These are phyloP conservation scores for Malassezia restricta DNA, from an alignment of 1,284 basidiomycete species.

Conservation along the genomic window DNA sequence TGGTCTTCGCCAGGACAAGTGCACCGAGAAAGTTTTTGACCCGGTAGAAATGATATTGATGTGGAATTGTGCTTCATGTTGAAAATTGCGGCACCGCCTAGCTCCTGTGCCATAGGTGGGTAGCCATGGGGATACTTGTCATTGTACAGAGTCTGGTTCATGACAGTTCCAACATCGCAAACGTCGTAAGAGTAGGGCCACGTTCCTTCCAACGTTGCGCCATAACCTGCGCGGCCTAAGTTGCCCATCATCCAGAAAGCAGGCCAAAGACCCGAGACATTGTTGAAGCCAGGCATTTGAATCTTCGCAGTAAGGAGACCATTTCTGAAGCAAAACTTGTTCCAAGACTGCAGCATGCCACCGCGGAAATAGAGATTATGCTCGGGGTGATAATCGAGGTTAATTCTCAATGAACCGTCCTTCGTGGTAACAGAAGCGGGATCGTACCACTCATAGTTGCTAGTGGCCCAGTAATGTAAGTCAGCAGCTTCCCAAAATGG, in stretches of 20 bases:
- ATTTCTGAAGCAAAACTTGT: slow-evolving; percentile 87
- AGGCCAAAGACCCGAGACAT: slow-evolving; percentile 56
- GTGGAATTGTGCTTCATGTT: slow-evolving; percentile 23
- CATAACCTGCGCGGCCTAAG: slow-evolving; percentile 40
- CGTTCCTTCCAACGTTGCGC: slow-evolving; percentile 53
- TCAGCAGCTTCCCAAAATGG: slow-evolving; percentile 62
- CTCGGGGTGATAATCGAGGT: slow-evolving; percentile 39
- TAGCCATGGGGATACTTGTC: not conserved
- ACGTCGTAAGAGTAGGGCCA: slow-evolving; percentile 58
- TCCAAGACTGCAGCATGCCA: slow-evolving; percentile 55
- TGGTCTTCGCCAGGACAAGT: slow-evolving; percentile 68
- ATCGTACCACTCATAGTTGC: slow-evolving; percentile 52
- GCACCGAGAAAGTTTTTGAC: slow-evolving; percentile 58
- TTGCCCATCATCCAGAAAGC: slow-evolving; percentile 76
- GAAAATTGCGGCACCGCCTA: slow-evolving; percentile 4
- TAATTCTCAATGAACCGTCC: slow-evolving; percentile 67
- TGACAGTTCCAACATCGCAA: slow-evolving; percentile 69
- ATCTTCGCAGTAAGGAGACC: slow-evolving; percentile 68
- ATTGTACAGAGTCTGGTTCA: slow-evolving; percentile 48
- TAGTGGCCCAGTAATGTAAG: slow-evolving; percentile 57
- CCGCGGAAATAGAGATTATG: slow-evolving; percentile 60
- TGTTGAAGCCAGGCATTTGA: slow-evolving; percentile 62
- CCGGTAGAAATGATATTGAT: slow-evolving; percentile 53
- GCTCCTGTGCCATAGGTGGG: not conserved
- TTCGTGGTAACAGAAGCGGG: slow-evolving; percentile 67